Evolutionary conservation across 1,139 yeast genomes (phyloP).

Genomic region (Candida glucosophila): DNA sequence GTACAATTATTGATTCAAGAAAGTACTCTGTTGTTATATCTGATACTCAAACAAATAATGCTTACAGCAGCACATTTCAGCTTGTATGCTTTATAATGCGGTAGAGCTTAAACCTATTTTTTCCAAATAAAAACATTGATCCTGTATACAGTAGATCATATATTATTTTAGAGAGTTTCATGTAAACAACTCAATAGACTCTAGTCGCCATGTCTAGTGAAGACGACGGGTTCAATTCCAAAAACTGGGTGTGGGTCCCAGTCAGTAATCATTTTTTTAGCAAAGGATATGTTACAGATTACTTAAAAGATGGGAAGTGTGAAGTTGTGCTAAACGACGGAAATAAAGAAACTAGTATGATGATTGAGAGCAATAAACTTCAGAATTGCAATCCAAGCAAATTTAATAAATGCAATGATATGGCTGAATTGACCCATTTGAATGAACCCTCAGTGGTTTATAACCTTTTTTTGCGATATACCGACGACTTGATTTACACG

Average conservation of each 20-base stretch:
- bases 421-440: conserved; percentile 91
- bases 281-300: conserved; percentile 60
- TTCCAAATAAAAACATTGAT: too few species aligned
- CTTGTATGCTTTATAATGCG: too few species aligned
- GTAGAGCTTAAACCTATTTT: too few species aligned
- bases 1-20: too few species aligned
- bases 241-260: conserved; percentile 78
- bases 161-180: too few species aligned
- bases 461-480: conserved; percentile 70
- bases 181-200: too few species aligned
- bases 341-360: conserved; percentile 22
- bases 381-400: conserved; percentile 84
- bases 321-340: conserved; percentile 47
- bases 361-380: conserved; percentile 36
- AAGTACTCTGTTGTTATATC: too few species aligned
- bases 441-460: conserved; percentile 92
- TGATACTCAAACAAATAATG: too few species aligned
- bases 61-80: too few species aligned
- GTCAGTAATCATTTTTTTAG: conserved; percentile 56
- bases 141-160: too few species aligned
- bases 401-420: conserved; percentile 85
- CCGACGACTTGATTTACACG: conserved; percentile 69
- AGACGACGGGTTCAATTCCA: conserved; percentile 45
- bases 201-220: conserved; percentile 19
- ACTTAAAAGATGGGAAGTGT: conserved; percentile 39